Evolutionary conservation across 2,329 filamentous ascomycete species (phyloP).

Genomic region (Chrysosporium keratinophilum): DNA sequence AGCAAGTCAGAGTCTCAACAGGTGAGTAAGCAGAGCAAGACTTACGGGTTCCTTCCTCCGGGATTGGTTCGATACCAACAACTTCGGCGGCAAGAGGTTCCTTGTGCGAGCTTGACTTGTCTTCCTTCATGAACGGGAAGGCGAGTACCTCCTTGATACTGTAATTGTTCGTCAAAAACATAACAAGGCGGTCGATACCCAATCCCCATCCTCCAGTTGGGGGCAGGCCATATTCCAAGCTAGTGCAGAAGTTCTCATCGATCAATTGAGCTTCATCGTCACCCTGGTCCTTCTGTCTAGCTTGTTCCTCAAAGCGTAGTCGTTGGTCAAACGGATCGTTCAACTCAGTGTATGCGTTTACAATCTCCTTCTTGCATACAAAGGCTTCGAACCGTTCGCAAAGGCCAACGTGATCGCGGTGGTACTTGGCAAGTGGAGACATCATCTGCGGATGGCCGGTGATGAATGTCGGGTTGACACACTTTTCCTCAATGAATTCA

Average conservation of each 20-base stretch:
- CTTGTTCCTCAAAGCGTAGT: slow-evolving; percentile 86
- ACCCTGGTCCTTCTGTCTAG: slow-evolving; percentile 86
- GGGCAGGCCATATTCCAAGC: slow-evolving; percentile 80
- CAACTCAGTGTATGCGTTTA: slow-evolving; percentile 95
- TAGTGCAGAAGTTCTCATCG: slow-evolving; percentile 88
- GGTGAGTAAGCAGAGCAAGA: slow-evolving; percentile 14
- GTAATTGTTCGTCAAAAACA: slow-evolving; percentile 94
- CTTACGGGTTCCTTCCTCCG: slow-evolving; percentile 51
- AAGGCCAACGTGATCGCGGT: slow-evolving; percentile 68
- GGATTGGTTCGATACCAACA: slow-evolving; percentile 47
- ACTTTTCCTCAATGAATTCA: slow-evolving; percentile 90
- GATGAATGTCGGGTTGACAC: slow-evolving; percentile 88
- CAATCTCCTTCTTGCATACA: slow-evolving; percentile 93
- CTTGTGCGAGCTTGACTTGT: slow-evolving; percentile 41
- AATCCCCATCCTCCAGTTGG: slow-evolving; percentile 95
- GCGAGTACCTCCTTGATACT: slow-evolving; percentile 91
- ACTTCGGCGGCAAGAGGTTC: slow-evolving; percentile 50
- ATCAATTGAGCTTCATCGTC: slow-evolving; percentile 94
- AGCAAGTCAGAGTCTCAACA: neutral
- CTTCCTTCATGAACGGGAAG: slow-evolving; percentile 97
- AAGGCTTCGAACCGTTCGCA: slow-evolving; percentile 98
- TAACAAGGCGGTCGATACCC: slow-evolving; percentile 86
- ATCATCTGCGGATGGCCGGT: slow-evolving; percentile 76
- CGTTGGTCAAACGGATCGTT: slow-evolving; percentile 95
- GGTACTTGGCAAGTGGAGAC: slow-evolving; percentile 93